phyloP scores from a whole-genome alignment of 345 rosid genomes.

The Clarkia xantiana region DNA sequence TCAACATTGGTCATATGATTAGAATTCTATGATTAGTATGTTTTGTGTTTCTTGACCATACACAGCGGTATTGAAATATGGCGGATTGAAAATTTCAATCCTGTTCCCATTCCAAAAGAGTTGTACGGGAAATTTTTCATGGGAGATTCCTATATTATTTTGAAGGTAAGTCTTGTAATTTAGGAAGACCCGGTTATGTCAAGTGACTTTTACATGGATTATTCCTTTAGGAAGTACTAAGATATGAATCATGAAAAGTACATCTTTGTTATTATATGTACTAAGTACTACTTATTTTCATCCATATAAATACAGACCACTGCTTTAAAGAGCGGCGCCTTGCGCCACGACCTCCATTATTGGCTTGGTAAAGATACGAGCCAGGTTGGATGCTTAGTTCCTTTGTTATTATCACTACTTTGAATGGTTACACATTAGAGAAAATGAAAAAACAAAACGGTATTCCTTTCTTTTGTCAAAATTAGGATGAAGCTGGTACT shows the following conservation, averaged over 20 bases:
- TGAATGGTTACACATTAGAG: no score
- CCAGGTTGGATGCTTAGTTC: constrained; percentile 29
- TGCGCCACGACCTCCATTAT: constrained; percentile 74
- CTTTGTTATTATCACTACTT: no score
- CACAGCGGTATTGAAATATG: constrained; percentile 84
- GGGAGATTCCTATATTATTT: constrained; percentile 83
- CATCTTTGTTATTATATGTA: no score
- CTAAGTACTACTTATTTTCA: not conserved
- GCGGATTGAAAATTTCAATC: constrained; percentile 85
- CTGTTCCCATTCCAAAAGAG: constrained; percentile 46
- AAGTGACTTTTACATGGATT: no score
- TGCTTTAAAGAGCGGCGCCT: constrained; percentile 53
- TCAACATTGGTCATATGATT: no score
- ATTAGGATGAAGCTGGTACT: constrained; percentile 86
- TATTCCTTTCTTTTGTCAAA: no score
- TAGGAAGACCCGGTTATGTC: not conserved
- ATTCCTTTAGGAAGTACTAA: no score
- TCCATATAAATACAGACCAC: constrained; percentile 38
- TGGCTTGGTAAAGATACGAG: constrained; percentile 91
- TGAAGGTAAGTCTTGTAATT: constrained; percentile 37
- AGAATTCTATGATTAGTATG: not conserved
- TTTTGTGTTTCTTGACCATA: constrained; percentile 32
- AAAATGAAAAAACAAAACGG: no score
- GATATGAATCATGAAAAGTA: no score
- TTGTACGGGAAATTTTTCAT: constrained; percentile 80